These are phyloP conservation scores for Arxiozyma telluris DNA, from an alignment of 1,139 yeast genomes.

Conservation along the genomic window DNA sequence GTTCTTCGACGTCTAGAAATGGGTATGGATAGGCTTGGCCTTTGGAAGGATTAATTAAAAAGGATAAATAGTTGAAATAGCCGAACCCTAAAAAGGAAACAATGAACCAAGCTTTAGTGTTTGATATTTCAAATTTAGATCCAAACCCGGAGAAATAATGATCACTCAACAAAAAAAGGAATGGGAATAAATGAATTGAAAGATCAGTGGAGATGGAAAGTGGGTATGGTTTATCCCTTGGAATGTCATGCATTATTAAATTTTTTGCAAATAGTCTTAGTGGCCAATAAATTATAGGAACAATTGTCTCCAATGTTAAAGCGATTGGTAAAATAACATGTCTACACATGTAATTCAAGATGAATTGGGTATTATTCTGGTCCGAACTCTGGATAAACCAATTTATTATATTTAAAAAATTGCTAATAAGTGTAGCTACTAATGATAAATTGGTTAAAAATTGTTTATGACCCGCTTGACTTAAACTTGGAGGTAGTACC, in stretches of 20 bases:
- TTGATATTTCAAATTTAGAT: constrained; percentile 32
- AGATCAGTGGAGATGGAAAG: constrained; percentile 47
- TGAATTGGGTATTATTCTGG: not conserved
- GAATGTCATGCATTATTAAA: constrained; percentile 34
- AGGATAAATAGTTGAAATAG: constrained; percentile 48
- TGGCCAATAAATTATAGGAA: constrained; percentile 59
- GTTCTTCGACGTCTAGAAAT: constrained; percentile 46
- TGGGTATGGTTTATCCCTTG: constrained; percentile 16
- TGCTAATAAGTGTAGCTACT: constrained; percentile 37
- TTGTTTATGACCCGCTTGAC: constrained; percentile 55
- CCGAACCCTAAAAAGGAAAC: constrained; percentile 36
- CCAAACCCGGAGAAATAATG: constrained; percentile 43
- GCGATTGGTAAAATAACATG: constrained; percentile 36
- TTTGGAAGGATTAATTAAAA: constrained; percentile 38
- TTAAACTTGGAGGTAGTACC: constrained; percentile 41
- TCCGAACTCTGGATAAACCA: constrained; percentile 11
- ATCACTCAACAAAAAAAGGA: constrained; percentile 42
- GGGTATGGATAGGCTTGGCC: constrained; percentile 59
- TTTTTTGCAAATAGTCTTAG: constrained; percentile 43
- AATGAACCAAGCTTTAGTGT: constrained; percentile 34
- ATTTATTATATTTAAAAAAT: constrained; percentile 16
- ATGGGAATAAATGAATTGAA: constrained; percentile 52
- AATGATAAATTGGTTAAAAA: constrained; percentile 58
- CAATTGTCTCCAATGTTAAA: constrained; percentile 49
- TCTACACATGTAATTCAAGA: constrained; percentile 12